These are phyloP conservation scores for Candida anglica DNA, from an alignment of 805 yeast genomes.

Conservation along the genomic window DNA sequence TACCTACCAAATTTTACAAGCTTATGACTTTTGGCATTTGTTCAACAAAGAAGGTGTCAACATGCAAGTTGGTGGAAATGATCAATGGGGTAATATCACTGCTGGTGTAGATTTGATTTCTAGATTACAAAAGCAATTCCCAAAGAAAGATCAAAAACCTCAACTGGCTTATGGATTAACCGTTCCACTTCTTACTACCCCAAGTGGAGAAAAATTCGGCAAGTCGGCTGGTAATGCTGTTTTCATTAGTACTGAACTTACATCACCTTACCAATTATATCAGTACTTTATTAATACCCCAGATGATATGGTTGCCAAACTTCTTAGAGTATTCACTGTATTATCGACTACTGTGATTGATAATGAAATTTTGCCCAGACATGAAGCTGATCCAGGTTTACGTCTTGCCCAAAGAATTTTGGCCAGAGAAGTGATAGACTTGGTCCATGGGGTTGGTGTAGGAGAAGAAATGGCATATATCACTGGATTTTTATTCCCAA, in stretches of 20 bases:
- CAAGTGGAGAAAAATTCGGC: slow-evolving; percentile 91
- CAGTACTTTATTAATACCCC: slow-evolving; percentile 80
- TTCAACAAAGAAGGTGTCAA: slow-evolving; percentile 54
- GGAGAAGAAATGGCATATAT: slow-evolving; percentile 66
- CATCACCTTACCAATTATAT: slow-evolving; percentile 77
- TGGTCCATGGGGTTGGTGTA: slow-evolving; percentile 78
- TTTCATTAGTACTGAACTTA: slow-evolving; percentile 71
- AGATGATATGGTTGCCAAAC: slow-evolving; percentile 68
- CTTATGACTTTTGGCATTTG: slow-evolving; percentile 87
- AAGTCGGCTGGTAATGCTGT: slow-evolving; percentile 97
- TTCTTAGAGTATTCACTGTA: slow-evolving; percentile 75
- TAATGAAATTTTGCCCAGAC: slow-evolving; percentile 44
- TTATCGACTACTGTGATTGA: slow-evolving; percentile 63
- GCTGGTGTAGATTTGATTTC: slow-evolving; percentile 90
- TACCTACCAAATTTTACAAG: slow-evolving; percentile 88
- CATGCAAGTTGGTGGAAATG: slow-evolving; percentile 92
- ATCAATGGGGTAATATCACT: slow-evolving; percentile 97
- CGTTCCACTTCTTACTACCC: slow-evolving; percentile 83
- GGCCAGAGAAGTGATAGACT: slow-evolving; percentile 82
- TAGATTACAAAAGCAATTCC: slow-evolving; percentile 37
- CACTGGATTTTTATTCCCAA: slow-evolving; percentile 64
- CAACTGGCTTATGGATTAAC: slow-evolving; percentile 68
- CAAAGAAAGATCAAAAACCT: slow-evolving; percentile 10
- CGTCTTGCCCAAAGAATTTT: slow-evolving; percentile 72
- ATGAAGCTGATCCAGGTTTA: slow-evolving; percentile 53